Evolutionary conservation across 2,329 filamentous ascomycete genomes (phyloP), one percentile per base, ranked within the genome.

Genomic region (Calcarisporium arbuscula): DNA sequence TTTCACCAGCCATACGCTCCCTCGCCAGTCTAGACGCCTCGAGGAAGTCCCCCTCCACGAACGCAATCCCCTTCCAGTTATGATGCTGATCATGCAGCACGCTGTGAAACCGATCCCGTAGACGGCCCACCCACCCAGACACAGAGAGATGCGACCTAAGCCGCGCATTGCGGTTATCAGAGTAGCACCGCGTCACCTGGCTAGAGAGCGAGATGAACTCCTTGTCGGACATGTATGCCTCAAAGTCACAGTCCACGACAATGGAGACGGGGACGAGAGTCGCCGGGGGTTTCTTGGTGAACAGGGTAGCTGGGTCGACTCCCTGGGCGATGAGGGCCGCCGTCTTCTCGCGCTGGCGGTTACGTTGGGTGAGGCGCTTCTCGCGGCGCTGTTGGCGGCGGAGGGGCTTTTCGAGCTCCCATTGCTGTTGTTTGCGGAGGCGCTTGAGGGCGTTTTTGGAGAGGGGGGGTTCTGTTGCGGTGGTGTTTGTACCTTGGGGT

Each of bases 391-490:
- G 64, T 32, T 56, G 59, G 41, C 70, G 72, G 40, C 77, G 74
- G 20, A 70, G 66, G 26, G 74, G 74, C 43, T 77, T 81, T 16
- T 73, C 74, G 7, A 80, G 77, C 49, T 94, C 87, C 83, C 85
- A 94, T 54, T 76, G 68, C 52, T 85, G 71, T 43, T 77, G 71
- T 36, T 78, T 80, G 41, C 74, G 77, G 34, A 87, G 66, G 52
- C 87, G 90, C 61, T 94, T 95, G 40, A 82, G 65, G 48, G 90
- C 83, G 51, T 82, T 94, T 53, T 96, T 96, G 14, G 90, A 95
- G 33, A 95, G 43, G 16, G 48, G 46, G 3, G 47, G 44, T n/a
- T n/a, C n/a, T n/a, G n/a, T n/a, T n/a, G n/a, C n/a, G n/a, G n/a
- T n/a, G n/a, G n/a, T n/a, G n/a, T n/a, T n/a, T n/a, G n/a, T n/a